Evolutionary conservation across 1,284 basidiomycete genomes (phyloP).

Genomic region (Erythrobasidium hasegawianum): DNA sequence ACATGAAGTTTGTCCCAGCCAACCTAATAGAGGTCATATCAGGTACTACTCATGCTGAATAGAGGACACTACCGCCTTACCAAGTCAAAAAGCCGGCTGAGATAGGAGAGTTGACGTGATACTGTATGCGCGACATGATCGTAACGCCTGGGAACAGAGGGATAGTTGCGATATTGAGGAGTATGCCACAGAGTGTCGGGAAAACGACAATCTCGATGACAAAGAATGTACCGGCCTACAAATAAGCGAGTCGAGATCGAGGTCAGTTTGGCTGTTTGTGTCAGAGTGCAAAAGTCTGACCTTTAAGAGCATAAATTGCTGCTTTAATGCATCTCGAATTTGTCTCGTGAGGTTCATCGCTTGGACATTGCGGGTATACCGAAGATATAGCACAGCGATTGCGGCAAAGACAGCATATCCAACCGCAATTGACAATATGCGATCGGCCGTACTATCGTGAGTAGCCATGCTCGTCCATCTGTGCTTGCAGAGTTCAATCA

Average conservation of each 20-base stretch:
- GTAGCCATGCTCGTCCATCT: constrained; percentile 34
- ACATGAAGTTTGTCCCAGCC: constrained; percentile 91
- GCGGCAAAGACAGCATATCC: constrained; percentile 68
- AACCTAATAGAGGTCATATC: too few relatives aligned
- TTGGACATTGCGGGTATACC: constrained; percentile 65
- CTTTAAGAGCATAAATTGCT: constrained; percentile 79
- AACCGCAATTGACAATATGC: constrained; percentile 64
- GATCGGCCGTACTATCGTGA: constrained; percentile 45
- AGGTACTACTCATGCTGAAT: too few relatives aligned
- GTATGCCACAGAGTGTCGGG: constrained; percentile 80
- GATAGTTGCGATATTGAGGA: constrained; percentile 76
- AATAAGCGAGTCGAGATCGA: constrained; percentile 20
- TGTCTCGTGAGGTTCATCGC: constrained; percentile 66
- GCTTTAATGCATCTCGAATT: constrained; percentile 67
- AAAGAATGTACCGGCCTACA: constrained; percentile 79
- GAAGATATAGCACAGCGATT: constrained; percentile 63
- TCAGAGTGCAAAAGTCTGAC: too few relatives aligned
- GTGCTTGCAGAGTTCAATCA: constrained; percentile 16
- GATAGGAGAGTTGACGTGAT: constrained; percentile 51
- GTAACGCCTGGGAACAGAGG: constrained; percentile 76
- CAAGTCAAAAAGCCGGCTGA: constrained; percentile 28
- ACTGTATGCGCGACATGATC: constrained; percentile 59
- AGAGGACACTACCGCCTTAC: too few relatives aligned
- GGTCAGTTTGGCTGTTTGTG: not conserved
- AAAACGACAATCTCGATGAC: constrained; percentile 82